Conservation (phyloP, 2,329 filamentous ascomycete species). For the Penicillium sumatraense region DNA sequence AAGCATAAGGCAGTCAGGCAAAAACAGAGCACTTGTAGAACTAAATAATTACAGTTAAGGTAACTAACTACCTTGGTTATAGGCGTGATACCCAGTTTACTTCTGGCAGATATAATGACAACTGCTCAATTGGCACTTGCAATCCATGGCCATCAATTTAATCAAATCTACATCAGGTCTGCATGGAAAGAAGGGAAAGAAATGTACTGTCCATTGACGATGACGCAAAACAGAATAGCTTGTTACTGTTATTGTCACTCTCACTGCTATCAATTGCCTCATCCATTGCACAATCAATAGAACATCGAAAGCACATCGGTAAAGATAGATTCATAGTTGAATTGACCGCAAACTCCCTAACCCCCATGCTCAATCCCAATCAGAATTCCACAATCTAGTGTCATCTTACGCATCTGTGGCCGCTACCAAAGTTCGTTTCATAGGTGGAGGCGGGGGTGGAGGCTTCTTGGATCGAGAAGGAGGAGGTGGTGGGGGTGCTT, state of each 20-base stretch:
- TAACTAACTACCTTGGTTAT: no score
- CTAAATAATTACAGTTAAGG: no score
- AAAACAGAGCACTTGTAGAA: not conserved
- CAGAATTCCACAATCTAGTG: slow-evolving; percentile 10
- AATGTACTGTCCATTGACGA: no score
- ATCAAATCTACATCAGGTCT: no score
- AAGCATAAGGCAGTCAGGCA: not conserved
- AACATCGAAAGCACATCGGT: not conserved
- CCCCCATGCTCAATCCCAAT: slow-evolving; percentile 12
- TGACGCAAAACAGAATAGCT: no score
- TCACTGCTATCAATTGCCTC: no score
- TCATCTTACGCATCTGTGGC: slow-evolving; percentile 27
- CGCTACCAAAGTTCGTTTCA: slow-evolving; percentile 57
- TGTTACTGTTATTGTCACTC: no score
- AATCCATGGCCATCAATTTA: no score
- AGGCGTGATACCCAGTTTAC: no score
- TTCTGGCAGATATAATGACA: no score
- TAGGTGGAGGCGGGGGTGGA: slow-evolving; percentile 66
- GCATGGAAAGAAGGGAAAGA: no score
- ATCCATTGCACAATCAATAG: not conserved
- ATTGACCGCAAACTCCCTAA: slow-evolving; percentile 11
- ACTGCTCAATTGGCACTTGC: no score
- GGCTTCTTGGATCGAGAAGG: slow-evolving; percentile 68
- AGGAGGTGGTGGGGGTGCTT: slow-evolving; percentile 66
- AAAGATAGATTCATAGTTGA: not conserved